Percentiles rank a stretch among this genome's conserved stretches.
Conservation (phyloP, 2,329 filamentous ascomycete genomes). For the Fusarium tupiense region DNA sequence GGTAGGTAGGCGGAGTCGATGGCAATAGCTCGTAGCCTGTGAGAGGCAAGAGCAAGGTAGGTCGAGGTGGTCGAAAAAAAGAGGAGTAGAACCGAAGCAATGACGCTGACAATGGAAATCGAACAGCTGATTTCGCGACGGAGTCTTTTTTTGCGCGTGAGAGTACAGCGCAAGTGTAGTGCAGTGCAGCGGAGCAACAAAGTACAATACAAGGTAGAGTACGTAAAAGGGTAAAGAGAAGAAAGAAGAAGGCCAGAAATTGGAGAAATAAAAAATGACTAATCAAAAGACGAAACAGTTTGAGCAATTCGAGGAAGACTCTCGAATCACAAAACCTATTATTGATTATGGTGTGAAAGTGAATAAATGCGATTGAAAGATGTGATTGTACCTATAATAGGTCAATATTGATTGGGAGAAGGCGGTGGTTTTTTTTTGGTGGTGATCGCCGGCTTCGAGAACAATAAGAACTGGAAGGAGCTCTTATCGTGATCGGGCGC, state of each 20-base stretch:
- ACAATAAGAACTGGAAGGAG: conserved; percentile 29
- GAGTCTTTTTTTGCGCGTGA: conserved; percentile 3
- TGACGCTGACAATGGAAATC: conserved; percentile 28
- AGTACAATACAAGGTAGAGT: conserved; percentile 11
- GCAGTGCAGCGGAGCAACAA: not conserved
- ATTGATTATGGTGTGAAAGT: conserved; percentile 27
- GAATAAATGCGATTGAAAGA: conserved; percentile 3
- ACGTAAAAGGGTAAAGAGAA: conserved; percentile 4
- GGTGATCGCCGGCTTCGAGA: conserved; percentile 32
- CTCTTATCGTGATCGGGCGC: conserved; percentile 37
- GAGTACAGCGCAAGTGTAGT: not conserved
- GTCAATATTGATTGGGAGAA: not conserved
- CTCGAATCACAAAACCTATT: conserved; percentile 30
- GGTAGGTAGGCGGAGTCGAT: conserved; percentile 27
- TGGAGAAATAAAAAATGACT: conserved; percentile 16
- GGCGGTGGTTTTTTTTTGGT: conserved; percentile 5
- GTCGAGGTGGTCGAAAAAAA: conserved; percentile 19
- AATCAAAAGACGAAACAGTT: conserved; percentile 23
- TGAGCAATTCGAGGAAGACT: conserved; percentile 1
- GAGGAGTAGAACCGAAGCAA: conserved; percentile 25
- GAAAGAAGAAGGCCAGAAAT: not conserved
- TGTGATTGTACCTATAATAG: not conserved
- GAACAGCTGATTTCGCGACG: conserved; percentile 11
- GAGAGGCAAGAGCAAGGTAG: conserved; percentile 20
- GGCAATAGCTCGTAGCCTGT: conserved; percentile 30